Base-by-base conservation (phyloP, 495 filamentous ascomycete genomes). In the Penicillium lagena region DNA sequence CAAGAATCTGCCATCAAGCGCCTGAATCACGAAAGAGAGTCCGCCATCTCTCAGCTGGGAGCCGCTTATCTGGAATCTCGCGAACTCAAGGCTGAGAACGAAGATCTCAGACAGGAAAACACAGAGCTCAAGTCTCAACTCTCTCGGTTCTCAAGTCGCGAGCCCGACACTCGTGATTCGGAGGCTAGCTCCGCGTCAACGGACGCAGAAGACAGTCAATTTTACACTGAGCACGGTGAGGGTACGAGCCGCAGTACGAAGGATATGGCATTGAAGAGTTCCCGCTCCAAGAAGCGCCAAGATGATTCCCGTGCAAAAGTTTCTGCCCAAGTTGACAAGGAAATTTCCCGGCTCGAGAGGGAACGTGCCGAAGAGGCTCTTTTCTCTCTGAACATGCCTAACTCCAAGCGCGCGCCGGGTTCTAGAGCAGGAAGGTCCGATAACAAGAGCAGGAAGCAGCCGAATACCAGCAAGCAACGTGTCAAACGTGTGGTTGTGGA, bases 1-100 rank as follows among this genome's bases (percentile, higher is more conserved):
- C 62, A 79, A n/a, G 80, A 86, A 40, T 73, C 78, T 12, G 67
- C 75, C 7, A 59, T 81, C 34, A 78, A 77, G 45, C 78, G 77
- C 28, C 58, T 86, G 33, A 79, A 74, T 36, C 70, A 76, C 32
- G 85, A 88, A 43, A 71, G 82, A 33, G 81, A 87, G 50, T 76
- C 78, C 41, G 73, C 83, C 7, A 71, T 85, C 27, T 75, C 75
- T 29, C 82, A 86, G 36, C 63, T 86, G 10, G 79, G 73, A 4
- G 71, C 79, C 14, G 80, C 83, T 10, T 82, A 79, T 41, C 68
- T 77, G n/a, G 77, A 77, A 37, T 69, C 71, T 0, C 81, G 85
- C 45, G 79, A 83, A 41, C 60, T 85, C 12, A 84, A 83, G 63
- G 55, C 45, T n/a, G 76, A 79, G 29, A 80, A 76, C 45, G 68